phyloP scores from a whole-genome alignment of 2,329 filamentous ascomycete genomes.

The Ophiostoma ips region DNA sequence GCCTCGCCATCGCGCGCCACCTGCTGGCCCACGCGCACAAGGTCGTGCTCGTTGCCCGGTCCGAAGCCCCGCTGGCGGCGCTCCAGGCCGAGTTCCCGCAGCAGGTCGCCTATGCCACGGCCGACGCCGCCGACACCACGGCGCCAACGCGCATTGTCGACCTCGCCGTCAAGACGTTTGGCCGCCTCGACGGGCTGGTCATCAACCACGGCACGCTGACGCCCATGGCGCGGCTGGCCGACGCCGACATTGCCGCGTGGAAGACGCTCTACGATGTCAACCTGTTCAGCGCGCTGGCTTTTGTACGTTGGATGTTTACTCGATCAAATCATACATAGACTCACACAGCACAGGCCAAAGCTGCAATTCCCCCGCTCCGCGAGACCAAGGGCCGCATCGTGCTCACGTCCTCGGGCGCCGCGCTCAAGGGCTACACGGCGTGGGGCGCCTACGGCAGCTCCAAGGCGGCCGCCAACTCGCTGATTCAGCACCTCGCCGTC shows the following conservation, averaged over 20 bases:
- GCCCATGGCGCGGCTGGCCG: constrained; percentile 57
- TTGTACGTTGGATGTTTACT: constrained; percentile 52
- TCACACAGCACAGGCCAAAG: constrained; percentile 63
- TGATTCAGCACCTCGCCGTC: constrained; percentile 55
- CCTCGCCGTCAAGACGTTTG: constrained; percentile 53
- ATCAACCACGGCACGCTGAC: constrained; percentile 76
- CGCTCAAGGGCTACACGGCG: constrained; percentile 47
- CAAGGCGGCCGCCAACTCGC: constrained; percentile 73
- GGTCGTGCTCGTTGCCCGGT: constrained; percentile 44
- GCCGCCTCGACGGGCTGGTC: constrained; percentile 64
- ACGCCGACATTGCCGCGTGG: constrained; percentile 62
- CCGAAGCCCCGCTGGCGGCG: constrained; percentile 31
- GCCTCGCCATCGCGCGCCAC: constrained; percentile 38
- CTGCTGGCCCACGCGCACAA: constrained; percentile 41
- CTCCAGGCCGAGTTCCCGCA: constrained; percentile 37
- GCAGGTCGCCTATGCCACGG: constrained; percentile 42
- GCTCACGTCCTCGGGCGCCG: constrained; percentile 69
- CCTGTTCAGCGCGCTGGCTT: constrained; percentile 66
- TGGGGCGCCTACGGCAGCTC: constrained; percentile 75
- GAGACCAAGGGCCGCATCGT: constrained; percentile 56
- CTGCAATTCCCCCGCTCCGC: constrained; percentile 55
- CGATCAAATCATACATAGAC: too few relatives aligned
- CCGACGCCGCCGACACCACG: constrained; percentile 34
- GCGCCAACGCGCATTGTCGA: constrained; percentile 49
- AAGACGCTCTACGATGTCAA: constrained; percentile 66